Evolutionary conservation across 2,329 filamentous ascomycete species (phyloP).

Genomic region (Fusarium verrucosum): DNA sequence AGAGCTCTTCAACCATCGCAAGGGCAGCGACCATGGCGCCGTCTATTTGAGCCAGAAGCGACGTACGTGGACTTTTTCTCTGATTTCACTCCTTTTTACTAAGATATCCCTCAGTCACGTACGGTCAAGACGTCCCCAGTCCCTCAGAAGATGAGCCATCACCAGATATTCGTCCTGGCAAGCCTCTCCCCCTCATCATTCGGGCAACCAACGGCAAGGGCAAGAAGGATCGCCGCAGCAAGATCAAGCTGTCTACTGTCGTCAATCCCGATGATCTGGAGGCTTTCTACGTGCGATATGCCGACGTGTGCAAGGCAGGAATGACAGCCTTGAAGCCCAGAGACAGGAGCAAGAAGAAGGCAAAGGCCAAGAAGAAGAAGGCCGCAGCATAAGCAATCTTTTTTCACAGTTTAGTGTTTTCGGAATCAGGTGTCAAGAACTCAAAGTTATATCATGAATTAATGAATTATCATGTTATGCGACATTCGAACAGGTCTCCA

Average conservation of each 20-base stretch:
- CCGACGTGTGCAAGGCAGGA: conserved; percentile 87
- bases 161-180: conserved; percentile 66
- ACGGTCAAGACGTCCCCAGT: conserved; percentile 55
- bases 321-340: conserved; percentile 93
- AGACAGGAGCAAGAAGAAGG: conserved; percentile 87
- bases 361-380: conserved; percentile 79
- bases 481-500: conserved; percentile 9
- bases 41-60: conserved; percentile 82
- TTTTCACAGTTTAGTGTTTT: background rate
- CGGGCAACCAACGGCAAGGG: conserved; percentile 84
- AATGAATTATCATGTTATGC: conserved; percentile 29
- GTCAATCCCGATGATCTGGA: conserved; percentile 81
- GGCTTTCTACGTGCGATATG: conserved; percentile 83
- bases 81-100: background rate
- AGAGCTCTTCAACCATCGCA: conserved; percentile 73
- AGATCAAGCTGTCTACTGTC: conserved; percentile 83
- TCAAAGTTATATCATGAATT: conserved; percentile 24
- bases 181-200: conserved; percentile 77
- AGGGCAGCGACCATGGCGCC: conserved; percentile 75
- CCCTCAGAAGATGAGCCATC: conserved; percentile 61
- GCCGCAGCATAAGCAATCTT: conserved; percentile 25
- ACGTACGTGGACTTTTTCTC: conserved; percentile 57
- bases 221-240: conserved; percentile 63
- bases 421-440: background rate
- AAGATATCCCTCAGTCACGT: conserved; percentile 51